A percentile compares a stretch with the other conserved stretches of the same genome.
These are phyloP conservation scores for Astrothelium macrocarpum DNA, from an alignment of 495 filamentous ascomycete species.

Conservation along the genomic window DNA sequence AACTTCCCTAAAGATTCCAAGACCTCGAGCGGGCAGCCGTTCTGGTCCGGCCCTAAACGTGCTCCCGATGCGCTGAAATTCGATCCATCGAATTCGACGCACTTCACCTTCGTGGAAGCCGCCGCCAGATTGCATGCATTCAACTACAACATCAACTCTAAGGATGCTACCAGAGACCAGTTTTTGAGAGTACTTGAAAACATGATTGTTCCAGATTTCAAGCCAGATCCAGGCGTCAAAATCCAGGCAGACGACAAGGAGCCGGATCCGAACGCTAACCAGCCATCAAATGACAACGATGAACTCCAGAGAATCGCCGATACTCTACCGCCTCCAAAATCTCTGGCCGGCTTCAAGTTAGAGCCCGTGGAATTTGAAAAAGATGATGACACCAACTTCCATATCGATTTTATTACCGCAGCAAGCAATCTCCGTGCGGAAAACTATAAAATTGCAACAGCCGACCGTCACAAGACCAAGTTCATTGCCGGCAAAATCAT, in stretches of 20 bases:
- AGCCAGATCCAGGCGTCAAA: conserved; percentile 82
- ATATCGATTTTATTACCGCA: conserved; percentile 98
- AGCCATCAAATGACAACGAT: conserved; percentile 48
- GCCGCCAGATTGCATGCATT: conserved; percentile 91
- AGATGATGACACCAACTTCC: conserved; percentile 94
- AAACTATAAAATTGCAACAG: conserved; percentile 90
- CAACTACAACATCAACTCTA: conserved; percentile 92
- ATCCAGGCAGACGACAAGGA: conserved; percentile 96
- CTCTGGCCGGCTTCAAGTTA: conserved; percentile 75
- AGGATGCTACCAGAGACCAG: conserved; percentile 54
- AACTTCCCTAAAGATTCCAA: conserved; percentile 94
- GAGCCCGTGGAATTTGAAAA: conserved; percentile 97
- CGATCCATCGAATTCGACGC: conserved; percentile 69
- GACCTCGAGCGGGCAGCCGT: conserved; percentile 78
- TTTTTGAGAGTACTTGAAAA: conserved; percentile 72
- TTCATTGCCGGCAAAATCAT: conserved; percentile 99
- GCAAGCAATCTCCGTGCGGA: conserved; percentile 93
- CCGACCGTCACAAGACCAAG: conserved; percentile 95
- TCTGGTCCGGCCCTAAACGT: conserved; percentile 99
- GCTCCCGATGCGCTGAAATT: conserved; percentile 89
- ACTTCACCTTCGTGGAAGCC: conserved; percentile 77
- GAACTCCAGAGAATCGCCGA: conserved; percentile 60
- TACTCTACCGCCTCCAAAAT: conserved; percentile 64
- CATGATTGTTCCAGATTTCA: conserved; percentile 95
- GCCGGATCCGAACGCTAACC: conserved; percentile 73